phyloP scores from a whole-genome alignment of 768 basidiomycete genomes.

The Suillus lakei region DNA sequence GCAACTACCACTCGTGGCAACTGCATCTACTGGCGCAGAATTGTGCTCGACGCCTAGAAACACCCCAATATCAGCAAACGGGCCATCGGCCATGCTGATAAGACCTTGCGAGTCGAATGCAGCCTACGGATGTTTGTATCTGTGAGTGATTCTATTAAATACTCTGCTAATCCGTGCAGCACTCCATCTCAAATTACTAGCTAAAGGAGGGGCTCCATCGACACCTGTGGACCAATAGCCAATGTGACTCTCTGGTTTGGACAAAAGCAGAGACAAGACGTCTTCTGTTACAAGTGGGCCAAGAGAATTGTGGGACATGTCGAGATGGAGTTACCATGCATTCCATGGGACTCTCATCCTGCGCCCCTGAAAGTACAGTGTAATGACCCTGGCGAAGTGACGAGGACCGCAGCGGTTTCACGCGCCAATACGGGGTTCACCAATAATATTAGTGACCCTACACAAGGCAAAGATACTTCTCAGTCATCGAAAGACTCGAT shows the following conservation, averaged over 20 bases:
- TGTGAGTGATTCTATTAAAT: neutral
- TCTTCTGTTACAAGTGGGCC: neutral
- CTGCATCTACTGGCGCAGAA: slow-evolving; percentile 47
- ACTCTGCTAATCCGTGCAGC: neutral
- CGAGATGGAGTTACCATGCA: neutral
- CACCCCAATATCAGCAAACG: slow-evolving; percentile 51
- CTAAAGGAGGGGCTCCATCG: neutral
- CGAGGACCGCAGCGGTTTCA: neutral
- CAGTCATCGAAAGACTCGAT: neutral
- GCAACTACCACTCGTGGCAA: slow-evolving; percentile 53
- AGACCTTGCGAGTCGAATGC: neutral
- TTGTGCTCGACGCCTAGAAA: slow-evolving; percentile 25
- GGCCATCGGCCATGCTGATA: slow-evolving; percentile 45
- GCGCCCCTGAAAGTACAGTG: neutral
- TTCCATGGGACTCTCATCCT: neutral
- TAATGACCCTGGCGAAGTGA: neutral
- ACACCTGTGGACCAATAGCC: neutral
- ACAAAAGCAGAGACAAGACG: neutral
- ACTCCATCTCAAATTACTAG: neutral
- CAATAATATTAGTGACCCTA: neutral
- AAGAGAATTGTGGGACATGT: neutral
- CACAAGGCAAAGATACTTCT: neutral
- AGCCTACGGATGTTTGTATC: neutral
- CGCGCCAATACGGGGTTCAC: neutral
- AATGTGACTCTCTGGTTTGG: neutral